phyloP scores from a whole-genome alignment of 2,329 filamentous ascomycete genomes.

The Hypocreales sp. region DNA sequence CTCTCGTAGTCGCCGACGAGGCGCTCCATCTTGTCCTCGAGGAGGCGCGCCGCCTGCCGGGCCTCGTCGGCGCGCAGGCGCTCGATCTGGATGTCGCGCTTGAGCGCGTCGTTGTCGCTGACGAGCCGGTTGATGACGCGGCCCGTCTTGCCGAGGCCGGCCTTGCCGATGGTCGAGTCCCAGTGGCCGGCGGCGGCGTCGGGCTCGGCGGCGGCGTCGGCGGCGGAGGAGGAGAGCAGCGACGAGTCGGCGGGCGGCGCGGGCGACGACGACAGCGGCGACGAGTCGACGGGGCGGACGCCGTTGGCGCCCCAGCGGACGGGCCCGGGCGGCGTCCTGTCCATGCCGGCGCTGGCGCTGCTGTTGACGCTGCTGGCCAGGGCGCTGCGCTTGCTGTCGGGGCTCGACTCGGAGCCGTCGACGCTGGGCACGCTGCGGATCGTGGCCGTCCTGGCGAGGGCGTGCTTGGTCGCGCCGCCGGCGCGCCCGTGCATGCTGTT shows the following conservation, averaged over 20 bases:
- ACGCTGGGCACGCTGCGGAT: constrained; percentile 43
- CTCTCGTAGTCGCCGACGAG: constrained; percentile 54
- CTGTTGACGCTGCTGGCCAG: constrained; percentile 43
- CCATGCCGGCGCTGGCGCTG: constrained; percentile 27
- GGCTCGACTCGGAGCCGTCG: constrained; percentile 32
- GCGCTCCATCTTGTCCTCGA: constrained; percentile 58
- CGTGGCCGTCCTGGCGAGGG: constrained; percentile 22
- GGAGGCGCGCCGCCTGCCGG: constrained; percentile 49
- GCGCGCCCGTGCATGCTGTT: constrained; percentile 22
- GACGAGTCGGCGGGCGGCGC: constrained; percentile 10
- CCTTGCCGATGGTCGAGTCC: constrained; percentile 55
- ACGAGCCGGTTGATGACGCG: constrained; percentile 70
- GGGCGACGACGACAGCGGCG: background rate
- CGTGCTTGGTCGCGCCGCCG: constrained; percentile 16
- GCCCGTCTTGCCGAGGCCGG: constrained; percentile 58
- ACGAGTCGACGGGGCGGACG: constrained; percentile 14
- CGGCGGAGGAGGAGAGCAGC: constrained; percentile 3
- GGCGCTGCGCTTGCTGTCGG: constrained; percentile 30
- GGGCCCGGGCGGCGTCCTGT: constrained; percentile 16
- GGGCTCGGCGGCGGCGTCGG: constrained; percentile 11
- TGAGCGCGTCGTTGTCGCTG: constrained; percentile 64
- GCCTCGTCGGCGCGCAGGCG: constrained; percentile 51
- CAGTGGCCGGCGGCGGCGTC: constrained; percentile 27
- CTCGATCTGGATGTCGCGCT: constrained; percentile 56
- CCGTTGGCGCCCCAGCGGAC: constrained; percentile 19